Evolutionary conservation across 139 green algal genomes (phyloP).

Genomic region (Chlorella vulgaris): DNA sequence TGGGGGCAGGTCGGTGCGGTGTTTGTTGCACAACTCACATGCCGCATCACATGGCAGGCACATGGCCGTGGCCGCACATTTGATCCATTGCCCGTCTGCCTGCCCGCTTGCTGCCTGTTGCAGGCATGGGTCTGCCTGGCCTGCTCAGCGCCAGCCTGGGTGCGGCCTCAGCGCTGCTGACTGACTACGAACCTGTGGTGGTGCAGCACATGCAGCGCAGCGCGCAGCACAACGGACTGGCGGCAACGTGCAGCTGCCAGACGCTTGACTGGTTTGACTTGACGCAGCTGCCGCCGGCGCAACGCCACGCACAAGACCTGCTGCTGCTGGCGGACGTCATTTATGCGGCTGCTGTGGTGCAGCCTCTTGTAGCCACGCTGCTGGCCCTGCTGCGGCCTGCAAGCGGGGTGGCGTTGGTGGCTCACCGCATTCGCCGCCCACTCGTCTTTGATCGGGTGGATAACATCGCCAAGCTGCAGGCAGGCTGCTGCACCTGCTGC

Average conservation of each 20-base stretch:
- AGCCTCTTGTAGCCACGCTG: slow-evolving; percentile 26
- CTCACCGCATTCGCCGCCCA: slow-evolving; percentile 6
- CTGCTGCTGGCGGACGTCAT: slow-evolving; percentile 34
- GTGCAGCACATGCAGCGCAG: slow-evolving; percentile 2
- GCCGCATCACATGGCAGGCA: no score
- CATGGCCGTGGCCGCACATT: no score
- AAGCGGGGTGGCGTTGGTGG: slow-evolving; percentile 6
- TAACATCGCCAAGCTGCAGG: not conserved
- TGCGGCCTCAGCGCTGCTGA: not conserved
- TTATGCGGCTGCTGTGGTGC: slow-evolving; percentile 21
- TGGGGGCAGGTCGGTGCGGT: slow-evolving; percentile 10
- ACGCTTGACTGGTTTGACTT: slow-evolving; percentile 23
- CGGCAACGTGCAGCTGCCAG: not conserved
- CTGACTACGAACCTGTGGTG: slow-evolving; percentile 34
- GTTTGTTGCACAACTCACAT: no score
- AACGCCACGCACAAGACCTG: not conserved
- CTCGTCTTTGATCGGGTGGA: not conserved
- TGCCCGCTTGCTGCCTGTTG: not conserved
- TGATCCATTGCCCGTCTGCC: no score
- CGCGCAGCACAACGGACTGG: not conserved
- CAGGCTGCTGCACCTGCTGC: not conserved
- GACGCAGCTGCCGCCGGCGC: not conserved
- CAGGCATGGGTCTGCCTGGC: slow-evolving; percentile 35
- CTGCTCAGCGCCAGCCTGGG: slow-evolving; percentile 33
- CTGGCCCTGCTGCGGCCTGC: not conserved